These are phyloP conservation scores for Eimeria maxima DNA, from an alignment of 169 alveolate genomes.

Conservation along the genomic window DNA sequence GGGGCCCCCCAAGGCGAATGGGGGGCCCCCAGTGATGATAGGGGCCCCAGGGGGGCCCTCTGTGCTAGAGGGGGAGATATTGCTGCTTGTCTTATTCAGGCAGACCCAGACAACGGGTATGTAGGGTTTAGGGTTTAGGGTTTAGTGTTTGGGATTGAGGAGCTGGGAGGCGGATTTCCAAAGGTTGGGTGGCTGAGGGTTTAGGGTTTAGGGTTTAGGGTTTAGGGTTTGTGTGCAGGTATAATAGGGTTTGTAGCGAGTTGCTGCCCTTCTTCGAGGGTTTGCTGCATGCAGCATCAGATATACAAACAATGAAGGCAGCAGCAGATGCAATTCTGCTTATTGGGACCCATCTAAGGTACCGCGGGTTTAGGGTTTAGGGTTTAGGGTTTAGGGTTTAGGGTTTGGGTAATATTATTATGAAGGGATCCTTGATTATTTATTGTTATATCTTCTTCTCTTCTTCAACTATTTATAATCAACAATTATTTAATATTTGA, in stretches of 20 bases:
- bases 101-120: conserved; percentile 61
- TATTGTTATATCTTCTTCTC: no score
- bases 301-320: no score
- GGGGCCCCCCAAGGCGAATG: not conserved
- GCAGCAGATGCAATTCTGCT: no score
- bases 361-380: not conserved
- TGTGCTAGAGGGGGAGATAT: conserved; percentile 74
- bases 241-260: not conserved
- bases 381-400: conserved; percentile 5
- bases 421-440: no score
- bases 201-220: not conserved
- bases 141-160: not conserved
- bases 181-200: not conserved
- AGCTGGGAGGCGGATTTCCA: no score
- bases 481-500: not conserved
- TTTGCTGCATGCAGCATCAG: not conserved
- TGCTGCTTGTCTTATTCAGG: conserved; percentile 70
- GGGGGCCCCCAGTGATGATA: conserved; percentile 19
- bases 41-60: conserved; percentile 63
- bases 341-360: no score
- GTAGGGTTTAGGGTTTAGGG: not conserved
- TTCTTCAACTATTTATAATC: no score
- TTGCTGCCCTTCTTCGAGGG: not conserved
- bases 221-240: not conserved
- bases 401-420: not conserved